Evolutionary conservation across 2,329 filamentous ascomycete genomes (phyloP).

Genomic region (Aspergillus sp.): DNA sequence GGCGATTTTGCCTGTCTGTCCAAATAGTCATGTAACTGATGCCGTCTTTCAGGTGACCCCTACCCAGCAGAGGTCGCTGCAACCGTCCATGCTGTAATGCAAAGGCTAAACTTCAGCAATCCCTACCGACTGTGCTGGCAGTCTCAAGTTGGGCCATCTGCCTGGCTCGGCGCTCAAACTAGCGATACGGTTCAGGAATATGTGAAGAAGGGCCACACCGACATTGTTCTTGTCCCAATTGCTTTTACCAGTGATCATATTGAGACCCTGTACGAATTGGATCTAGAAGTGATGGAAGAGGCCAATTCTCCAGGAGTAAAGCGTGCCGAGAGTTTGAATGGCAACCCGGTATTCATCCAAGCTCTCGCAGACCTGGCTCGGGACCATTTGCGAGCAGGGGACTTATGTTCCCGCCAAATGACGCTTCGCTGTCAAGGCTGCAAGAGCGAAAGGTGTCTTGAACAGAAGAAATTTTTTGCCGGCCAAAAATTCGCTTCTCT

Average conservation of each 20-base stretch:
- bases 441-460: conserved; percentile 81
- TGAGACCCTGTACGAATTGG: conserved; percentile 91
- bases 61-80: conserved; percentile 95
- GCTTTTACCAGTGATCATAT: conserved; percentile 99
- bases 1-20: conserved; percentile 15
- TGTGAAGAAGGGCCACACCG: conserved; percentile 85
- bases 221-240: conserved; percentile 88
- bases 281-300: conserved; percentile 91
- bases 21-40: conserved; percentile 1
- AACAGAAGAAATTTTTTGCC: conserved; percentile 67
- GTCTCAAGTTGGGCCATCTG: conserved; percentile 91
- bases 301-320: conserved; percentile 75
- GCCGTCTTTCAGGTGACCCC: conserved; percentile 65
- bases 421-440: conserved; percentile 88
- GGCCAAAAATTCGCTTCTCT: conserved; percentile 36
- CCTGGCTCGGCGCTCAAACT: conserved; percentile 95
- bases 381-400: conserved; percentile 69
- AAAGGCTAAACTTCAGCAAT: conserved; percentile 81
- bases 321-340: conserved; percentile 88
- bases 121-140: conserved; percentile 96
- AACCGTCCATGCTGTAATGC: conserved; percentile 96
- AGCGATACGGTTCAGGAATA: conserved; percentile 84
- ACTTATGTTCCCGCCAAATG: conserved; percentile 81
- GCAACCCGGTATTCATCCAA: conserved; percentile 83
- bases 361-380: conserved; percentile 86